A percentile compares a stretch with the other conserved stretches of the same genome.
Evolutionary conservation across 169 alveolate species (phyloP).

Genomic region (Theileria annulata): DNA sequence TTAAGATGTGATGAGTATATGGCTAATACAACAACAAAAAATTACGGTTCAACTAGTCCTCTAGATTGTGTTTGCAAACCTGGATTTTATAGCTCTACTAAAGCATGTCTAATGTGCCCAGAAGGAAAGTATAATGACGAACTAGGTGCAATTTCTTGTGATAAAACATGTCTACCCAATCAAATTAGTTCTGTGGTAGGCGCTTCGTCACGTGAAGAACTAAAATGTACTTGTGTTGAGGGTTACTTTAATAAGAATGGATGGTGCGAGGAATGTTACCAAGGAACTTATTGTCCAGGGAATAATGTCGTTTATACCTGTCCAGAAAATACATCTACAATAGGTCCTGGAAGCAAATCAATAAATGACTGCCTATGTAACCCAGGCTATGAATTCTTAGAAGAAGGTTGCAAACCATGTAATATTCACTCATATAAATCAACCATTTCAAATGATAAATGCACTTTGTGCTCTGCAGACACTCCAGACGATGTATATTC

Average conservation of each 20-base stretch:
- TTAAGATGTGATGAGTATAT: constrained; percentile 47
- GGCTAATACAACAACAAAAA: constrained; percentile 63
- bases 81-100: constrained; percentile 62
- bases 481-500: constrained; percentile 12
- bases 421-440: constrained; percentile 39
- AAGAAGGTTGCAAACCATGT: constrained; percentile 46
- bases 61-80: constrained; percentile 68
- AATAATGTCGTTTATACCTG: constrained; percentile 32
- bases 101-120: constrained; percentile 69
- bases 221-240: constrained; percentile 62
- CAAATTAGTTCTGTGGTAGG: constrained; percentile 33
- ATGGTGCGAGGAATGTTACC: constrained; percentile 62
- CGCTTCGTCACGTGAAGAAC: constrained; percentile 50
- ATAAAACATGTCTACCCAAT: constrained; percentile 50
- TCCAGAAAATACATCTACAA: constrained; percentile 48
- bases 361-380: constrained; percentile 68
- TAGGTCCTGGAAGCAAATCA: constrained; percentile 16
- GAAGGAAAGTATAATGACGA: constrained; percentile 58
- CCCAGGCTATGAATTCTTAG: constrained; percentile 73
- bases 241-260: constrained; percentile 64
- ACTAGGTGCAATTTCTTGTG: constrained; percentile 63
- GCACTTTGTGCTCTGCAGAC: constrained; percentile 45
- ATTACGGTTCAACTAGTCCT: constrained; percentile 53
- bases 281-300: constrained; percentile 56
- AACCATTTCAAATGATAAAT: constrained; percentile 36